Evolutionary conservation across 2,329 filamentous ascomycete genomes (phyloP).

Genomic region (Rhynchosporium secalis): DNA sequence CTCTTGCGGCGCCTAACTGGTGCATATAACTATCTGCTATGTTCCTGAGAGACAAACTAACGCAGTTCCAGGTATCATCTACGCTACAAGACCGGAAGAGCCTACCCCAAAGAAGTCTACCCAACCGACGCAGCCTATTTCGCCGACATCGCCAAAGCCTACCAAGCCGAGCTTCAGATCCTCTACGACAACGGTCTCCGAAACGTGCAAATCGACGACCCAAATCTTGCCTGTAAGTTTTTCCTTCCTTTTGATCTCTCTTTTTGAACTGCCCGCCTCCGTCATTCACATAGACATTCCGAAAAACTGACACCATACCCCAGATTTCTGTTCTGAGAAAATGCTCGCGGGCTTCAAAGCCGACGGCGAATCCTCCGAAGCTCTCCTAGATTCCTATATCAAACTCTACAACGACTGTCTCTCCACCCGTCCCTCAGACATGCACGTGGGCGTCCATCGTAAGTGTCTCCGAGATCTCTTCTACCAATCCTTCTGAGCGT

Average conservation of each 20-base stretch:
- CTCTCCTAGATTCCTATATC: conserved; percentile 75
- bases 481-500: too few species aligned
- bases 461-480: too few species aligned
- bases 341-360: conserved; percentile 70
- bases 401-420: conserved; percentile 74
- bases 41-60: too few species aligned
- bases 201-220: conserved; percentile 57
- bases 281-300: too few species aligned
- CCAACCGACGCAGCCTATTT: conserved; percentile 54
- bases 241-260: not conserved
- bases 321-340: conserved; percentile 72
- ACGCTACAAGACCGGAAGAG: conserved; percentile 54
- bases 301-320: conserved; percentile 10
- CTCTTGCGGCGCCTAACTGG: conserved; percentile 66
- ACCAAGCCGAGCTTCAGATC: conserved; percentile 51
- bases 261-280: too few species aligned
- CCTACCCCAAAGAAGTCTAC: conserved; percentile 53
- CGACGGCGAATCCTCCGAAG: conserved; percentile 68
- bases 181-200: conserved; percentile 54
- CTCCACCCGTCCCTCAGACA: conserved; percentile 61
- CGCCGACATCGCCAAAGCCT: conserved; percentile 53
- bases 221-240: conserved; percentile 60
- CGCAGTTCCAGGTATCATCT: conserved; percentile 54
- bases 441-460: conserved; percentile 73
- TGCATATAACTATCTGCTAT: too few species aligned